phyloP scores from a whole-genome alignment of 2,329 filamentous ascomycete genomes.

The Didymella keratinophila region DNA sequence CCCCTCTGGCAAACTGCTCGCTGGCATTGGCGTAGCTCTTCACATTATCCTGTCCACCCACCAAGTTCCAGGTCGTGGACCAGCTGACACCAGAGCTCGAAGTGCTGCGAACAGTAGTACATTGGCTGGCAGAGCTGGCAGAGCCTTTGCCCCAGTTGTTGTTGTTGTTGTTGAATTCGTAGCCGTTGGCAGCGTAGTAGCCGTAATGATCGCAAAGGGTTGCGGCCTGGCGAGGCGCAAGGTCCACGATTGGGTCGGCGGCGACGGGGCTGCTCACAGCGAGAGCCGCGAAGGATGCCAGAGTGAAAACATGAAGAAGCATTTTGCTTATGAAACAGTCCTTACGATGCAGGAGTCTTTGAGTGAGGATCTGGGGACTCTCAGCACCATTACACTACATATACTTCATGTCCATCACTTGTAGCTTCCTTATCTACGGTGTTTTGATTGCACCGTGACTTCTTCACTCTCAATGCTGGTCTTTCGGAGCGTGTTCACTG shows the following conservation, averaged over 20 bases:
- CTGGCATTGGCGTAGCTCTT: constrained; percentile 37
- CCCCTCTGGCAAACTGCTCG: constrained; percentile 27
- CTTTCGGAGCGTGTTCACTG: neutral
- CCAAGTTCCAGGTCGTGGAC: constrained; percentile 30
- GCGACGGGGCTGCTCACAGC: constrained; percentile 6
- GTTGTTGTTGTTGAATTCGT: constrained; percentile 35
- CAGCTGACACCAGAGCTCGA: constrained; percentile 27
- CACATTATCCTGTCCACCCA: constrained; percentile 34
- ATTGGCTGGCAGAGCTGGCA: constrained; percentile 30
- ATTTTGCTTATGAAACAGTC: constrained; percentile 7
- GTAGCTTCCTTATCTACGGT: neutral
- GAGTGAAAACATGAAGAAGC: constrained; percentile 5
- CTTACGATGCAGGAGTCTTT: neutral
- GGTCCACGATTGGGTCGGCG: neutral
- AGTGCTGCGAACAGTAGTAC: constrained; percentile 31
- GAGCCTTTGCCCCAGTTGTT: constrained; percentile 31
- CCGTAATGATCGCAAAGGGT: constrained; percentile 32
- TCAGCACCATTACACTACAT: neutral
- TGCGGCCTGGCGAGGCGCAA: constrained; percentile 15
- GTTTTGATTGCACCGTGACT: neutral
- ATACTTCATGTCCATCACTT: neutral
- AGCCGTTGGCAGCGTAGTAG: constrained; percentile 32
- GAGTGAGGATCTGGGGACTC: neutral
- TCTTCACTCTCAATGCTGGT: neutral
- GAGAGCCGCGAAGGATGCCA: constrained; percentile 7